These are phyloP conservation scores for Crinitomyces ghanaensis DNA, from an alignment of 805 yeast genomes.

Conservation along the genomic window DNA sequence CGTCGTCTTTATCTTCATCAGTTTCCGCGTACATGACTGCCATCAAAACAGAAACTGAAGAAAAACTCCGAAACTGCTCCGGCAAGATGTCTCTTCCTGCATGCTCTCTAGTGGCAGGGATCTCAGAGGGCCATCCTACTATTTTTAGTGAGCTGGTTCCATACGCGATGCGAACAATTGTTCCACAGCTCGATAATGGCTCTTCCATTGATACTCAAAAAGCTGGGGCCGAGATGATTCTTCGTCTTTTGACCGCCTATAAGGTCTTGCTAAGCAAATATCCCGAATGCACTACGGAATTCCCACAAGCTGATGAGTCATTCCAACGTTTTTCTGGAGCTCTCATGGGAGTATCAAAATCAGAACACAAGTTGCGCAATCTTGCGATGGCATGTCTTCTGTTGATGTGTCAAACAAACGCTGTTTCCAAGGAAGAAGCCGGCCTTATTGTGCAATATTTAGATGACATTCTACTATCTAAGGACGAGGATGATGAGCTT, in stretches of 20 bases:
- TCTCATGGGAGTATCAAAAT: conserved; percentile 51
- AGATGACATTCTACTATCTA: conserved; percentile 45
- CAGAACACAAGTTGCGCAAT: conserved; percentile 60
- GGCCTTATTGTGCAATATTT: conserved; percentile 54
- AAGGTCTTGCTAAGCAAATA: no score
- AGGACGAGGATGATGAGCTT: conserved; percentile 38
- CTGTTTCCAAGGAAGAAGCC: conserved; percentile 42
- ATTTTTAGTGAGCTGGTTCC: conserved; percentile 32
- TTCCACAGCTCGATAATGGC: conserved; percentile 25
- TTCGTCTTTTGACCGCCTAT: no score
- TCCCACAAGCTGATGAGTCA: conserved; percentile 53
- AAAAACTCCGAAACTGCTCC: conserved; percentile 38
- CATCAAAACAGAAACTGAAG: conserved; percentile 32
- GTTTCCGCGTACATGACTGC: conserved; percentile 31
- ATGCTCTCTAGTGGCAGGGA: conserved; percentile 43
- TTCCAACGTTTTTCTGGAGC: conserved; percentile 58
- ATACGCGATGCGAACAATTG: conserved; percentile 33
- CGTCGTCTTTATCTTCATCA: no score
- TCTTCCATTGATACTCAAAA: conserved; percentile 42
- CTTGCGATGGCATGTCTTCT: conserved; percentile 55
- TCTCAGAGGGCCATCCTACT: conserved; percentile 36
- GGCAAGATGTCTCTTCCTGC: conserved; percentile 53
- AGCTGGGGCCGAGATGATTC: no score
- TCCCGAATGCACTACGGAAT: no score
- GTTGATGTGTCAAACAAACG: conserved; percentile 39